These are phyloP conservation scores for Furcasterigmium sp. DNA, from an alignment of 2,329 filamentous ascomycete genomes.

Conservation along the genomic window DNA sequence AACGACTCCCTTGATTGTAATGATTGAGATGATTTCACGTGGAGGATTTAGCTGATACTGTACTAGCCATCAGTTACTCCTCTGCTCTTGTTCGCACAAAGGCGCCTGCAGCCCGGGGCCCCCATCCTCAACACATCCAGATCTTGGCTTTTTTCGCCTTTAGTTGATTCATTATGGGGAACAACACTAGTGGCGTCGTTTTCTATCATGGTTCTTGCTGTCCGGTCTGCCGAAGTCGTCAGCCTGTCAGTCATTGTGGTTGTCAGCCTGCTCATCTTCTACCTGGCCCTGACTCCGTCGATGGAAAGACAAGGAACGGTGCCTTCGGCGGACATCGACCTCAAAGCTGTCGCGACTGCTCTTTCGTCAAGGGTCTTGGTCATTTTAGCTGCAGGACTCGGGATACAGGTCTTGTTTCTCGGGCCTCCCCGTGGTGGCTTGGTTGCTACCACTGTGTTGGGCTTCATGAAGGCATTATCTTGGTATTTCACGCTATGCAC, in stretches of 20 bases:
- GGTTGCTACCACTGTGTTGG: conserved; percentile 14
- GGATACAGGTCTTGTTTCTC: conserved; percentile 13
- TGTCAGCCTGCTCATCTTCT: conserved; percentile 20
- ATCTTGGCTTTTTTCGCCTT: too few relatives aligned
- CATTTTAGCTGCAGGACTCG: conserved; percentile 12
- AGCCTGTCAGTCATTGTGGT: conserved; percentile 21
- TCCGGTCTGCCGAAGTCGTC: conserved; percentile 19
- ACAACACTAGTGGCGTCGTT: too few relatives aligned
- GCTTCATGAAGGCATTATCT: conserved; percentile 20
- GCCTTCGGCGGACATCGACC: too few relatives aligned
- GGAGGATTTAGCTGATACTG: too few relatives aligned
- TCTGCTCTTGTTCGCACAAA: too few relatives aligned
- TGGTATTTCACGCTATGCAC: conserved; percentile 28
- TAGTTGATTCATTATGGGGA: too few relatives aligned
- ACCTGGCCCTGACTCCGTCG: conserved; percentile 22
- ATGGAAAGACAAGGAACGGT: conserved; percentile 5
- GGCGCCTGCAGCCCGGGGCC: too few relatives aligned
- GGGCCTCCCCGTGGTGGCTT: conserved; percentile 16
- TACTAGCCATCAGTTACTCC: too few relatives aligned
- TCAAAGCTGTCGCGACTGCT: conserved; percentile 1
- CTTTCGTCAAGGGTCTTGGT: conserved; percentile 16
- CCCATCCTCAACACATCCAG: too few relatives aligned
- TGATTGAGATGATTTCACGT: conserved; percentile 10
- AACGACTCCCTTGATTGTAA: conserved; percentile 11
- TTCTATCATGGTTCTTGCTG: conserved; percentile 15